Percentiles rank a stretch among this genome's conserved stretches.
Conservation (phyloP, 306 rosid species). For the Acacia melanoxylon region DNA sequence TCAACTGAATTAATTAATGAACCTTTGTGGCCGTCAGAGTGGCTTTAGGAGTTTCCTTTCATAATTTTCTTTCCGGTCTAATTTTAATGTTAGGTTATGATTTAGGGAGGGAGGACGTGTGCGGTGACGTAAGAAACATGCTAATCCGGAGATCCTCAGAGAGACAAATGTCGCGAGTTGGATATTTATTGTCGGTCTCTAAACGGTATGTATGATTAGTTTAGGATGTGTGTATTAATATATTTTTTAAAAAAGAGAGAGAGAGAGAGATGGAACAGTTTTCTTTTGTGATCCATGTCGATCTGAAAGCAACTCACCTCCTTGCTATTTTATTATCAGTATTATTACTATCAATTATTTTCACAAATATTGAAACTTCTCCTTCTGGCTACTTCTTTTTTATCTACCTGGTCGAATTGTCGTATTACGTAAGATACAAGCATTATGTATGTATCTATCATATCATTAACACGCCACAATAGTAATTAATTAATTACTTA, state of each 20-base stretch:
- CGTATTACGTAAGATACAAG: conserved; percentile 32
- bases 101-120: conserved; percentile 37
- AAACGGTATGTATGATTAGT: conserved; percentile 18
- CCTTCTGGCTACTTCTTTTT: background rate
- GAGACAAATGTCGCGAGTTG: conserved; percentile 57
- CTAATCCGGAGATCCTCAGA: conserved; percentile 25
- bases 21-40: too few species aligned
- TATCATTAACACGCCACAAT: conserved; percentile 21
- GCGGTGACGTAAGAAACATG: conserved; percentile 45
- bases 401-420: conserved; percentile 14
- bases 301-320: conserved; percentile 10
- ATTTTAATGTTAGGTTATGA: background rate
- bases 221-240: background rate
- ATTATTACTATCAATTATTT: background rate
- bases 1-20: too few species aligned
- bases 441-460: conserved; percentile 22
- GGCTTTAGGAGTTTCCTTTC: too few species aligned
- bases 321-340: background rate
- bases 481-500: background rate
- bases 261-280: background rate
- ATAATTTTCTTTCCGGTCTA: too few species aligned
- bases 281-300: conserved; percentile 8
- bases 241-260: background rate
- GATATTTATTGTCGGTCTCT: conserved; percentile 53
- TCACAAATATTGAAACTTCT: background rate